Evolutionary conservation across 164 flowering plant genomes (phyloP), one percentile per base, ranked within the genome.

Genomic region (Euptelea pleiosperma): DNA sequence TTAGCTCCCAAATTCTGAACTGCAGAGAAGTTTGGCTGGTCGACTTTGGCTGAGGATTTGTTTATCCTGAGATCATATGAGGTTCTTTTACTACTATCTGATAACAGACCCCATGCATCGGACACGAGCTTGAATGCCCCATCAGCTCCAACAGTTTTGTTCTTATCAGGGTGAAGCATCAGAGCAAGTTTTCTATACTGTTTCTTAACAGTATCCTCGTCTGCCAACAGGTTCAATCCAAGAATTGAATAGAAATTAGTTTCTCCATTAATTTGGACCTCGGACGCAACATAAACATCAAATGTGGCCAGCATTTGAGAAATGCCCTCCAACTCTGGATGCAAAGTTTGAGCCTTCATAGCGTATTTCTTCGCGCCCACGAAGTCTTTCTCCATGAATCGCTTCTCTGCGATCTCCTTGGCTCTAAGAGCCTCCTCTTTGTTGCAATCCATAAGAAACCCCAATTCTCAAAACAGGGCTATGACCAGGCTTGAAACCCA

Each of bases 121-220:
- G 89, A 84, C 21, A 89, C 78, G 53, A 86, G 83, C 40, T 76
- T 81, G 66, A 89, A 86, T 16, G 93, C 96, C n/a, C 87, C 96
- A 59, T 89, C 96, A 55, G 96, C 89, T 56, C 93, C 96, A 21
- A 81, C 79, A 31, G 74, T 70, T 66, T 77, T 81, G 73, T 89
- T 89, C 72, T 86, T 84, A 58, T 89, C 91, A 34, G 91, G 91
- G 62, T 89, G 93, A 34, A 86, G 87, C 64, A 89, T 62, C 52
- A 86, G 82, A 18, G 89, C 91, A 79, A 89, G 61, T 77, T 79
- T 84, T 68, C 61, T 82, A 49, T 78, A 86, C 66, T 83, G 92
- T 60, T 71, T 86, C 71, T 78, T 86, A 52, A 89, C 68, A 31
- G 71, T 69, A 12, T 70, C 70, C 39, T 66, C 77, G 25, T 82